Evolutionary conservation across 108 stramenopile genomes (phyloP).

Genomic region (Cyclotella choctawhatcheeana): DNA sequence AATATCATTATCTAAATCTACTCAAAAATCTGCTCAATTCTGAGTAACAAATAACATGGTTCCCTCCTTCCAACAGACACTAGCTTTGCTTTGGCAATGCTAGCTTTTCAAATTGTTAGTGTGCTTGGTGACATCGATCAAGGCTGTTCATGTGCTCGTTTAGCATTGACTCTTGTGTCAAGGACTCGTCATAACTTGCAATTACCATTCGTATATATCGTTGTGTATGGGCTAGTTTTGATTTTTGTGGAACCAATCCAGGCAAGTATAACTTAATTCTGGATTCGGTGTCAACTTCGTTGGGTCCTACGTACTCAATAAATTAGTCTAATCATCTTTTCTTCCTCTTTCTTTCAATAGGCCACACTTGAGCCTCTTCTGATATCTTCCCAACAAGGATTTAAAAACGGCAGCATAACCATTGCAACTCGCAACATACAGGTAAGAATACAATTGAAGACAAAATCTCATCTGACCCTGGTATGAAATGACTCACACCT

Average conservation of each 20-base stretch:
- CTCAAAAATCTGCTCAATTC: not conserved
- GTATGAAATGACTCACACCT: not conserved
- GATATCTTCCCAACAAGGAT: not conserved
- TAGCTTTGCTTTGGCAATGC: constrained; percentile 13
- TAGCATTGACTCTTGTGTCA: constrained; percentile 17
- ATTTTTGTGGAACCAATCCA: constrained; percentile 9
- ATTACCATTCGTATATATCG: constrained; percentile 12
- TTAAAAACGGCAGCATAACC: not conserved
- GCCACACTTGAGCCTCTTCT: not conserved
- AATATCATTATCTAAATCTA: not conserved
- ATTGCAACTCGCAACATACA: not conserved
- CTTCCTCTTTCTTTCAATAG: too few relatives aligned
- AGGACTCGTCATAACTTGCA: constrained; percentile 1
- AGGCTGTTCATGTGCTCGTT: constrained; percentile 32
- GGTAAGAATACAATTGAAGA: not conserved
- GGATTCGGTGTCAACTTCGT: too few relatives aligned
- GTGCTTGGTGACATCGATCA: constrained; percentile 26
- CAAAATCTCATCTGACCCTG: not conserved
- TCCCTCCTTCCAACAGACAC: not conserved
- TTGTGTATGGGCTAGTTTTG: constrained; percentile 7
- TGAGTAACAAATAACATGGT: not conserved
- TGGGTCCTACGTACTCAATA: too few relatives aligned
- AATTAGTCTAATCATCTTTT: too few relatives aligned
- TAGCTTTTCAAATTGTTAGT: constrained; percentile 20
- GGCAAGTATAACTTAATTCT: too few relatives aligned